These are phyloP conservation scores for Cyberlindnera petersonii DNA, from an alignment of 805 yeast species.

Conservation along the genomic window DNA sequence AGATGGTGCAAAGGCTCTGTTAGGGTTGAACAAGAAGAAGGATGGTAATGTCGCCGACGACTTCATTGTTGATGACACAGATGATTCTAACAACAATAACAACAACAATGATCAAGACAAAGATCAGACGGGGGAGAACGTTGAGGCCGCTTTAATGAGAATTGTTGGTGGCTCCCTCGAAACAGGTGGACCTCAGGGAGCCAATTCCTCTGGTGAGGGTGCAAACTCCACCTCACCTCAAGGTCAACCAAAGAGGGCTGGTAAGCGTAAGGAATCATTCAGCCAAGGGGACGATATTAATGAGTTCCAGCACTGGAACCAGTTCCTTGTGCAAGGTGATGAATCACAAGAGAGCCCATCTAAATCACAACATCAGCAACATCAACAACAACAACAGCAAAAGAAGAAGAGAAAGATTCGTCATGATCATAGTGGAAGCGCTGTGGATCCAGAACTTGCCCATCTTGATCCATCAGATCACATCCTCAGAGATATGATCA, in stretches of 20 bases:
- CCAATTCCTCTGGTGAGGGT: neutral
- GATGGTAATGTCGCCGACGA: conserved; percentile 6
- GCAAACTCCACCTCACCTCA: neutral
- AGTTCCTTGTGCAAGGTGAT: conserved; percentile 24
- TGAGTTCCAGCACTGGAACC: conserved; percentile 29
- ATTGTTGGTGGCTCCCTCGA: conserved; percentile 64
- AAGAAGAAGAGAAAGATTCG: conserved; percentile 13
- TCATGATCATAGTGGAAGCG: neutral
- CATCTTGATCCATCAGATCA: conserved; percentile 49
- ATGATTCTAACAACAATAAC: neutral
- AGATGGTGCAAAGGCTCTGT: conserved; percentile 27
- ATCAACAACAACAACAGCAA: too few relatives aligned
- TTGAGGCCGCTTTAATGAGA: conserved; percentile 75
- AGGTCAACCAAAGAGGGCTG: conserved; percentile 4
- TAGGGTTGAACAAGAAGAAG: conserved; percentile 24
- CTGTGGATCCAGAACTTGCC: conserved; percentile 56
- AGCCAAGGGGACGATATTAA: conserved; percentile 21
- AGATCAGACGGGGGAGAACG: conserved; percentile 42
- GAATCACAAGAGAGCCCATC: conserved; percentile 10
- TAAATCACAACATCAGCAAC: conserved; percentile 4
- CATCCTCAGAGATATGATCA: conserved; percentile 65
- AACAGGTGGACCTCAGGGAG: too few relatives aligned
- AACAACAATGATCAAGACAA: conserved; percentile 21
- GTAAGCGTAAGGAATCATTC: conserved; percentile 22
- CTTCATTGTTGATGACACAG: neutral